A percentile compares a stretch with the other conserved stretches of the same genome.
Conservation (phyloP, 805 yeast genomes). For the Cyberlindnera subsufficiens region DNA sequence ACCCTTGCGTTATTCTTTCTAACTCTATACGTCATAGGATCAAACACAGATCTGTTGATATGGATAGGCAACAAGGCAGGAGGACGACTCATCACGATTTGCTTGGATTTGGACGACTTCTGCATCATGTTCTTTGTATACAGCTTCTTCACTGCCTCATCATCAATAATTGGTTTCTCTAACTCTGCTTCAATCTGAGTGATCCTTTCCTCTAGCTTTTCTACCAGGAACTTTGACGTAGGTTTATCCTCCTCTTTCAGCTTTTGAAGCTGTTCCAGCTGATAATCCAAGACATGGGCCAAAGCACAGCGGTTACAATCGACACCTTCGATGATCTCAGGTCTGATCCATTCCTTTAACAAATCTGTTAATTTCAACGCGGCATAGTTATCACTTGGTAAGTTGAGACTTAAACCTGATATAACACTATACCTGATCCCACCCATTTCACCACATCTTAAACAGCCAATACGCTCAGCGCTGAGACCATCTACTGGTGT, state of each 20-base stretch:
- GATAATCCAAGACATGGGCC: conserved; percentile 47
- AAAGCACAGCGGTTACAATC: conserved; percentile 93
- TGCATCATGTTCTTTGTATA: conserved; percentile 71
- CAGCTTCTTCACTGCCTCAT: conserved; percentile 66
- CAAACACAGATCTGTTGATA: conserved; percentile 90
- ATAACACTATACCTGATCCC: conserved; percentile 81
- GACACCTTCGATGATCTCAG: conserved; percentile 88
- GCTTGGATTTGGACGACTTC: conserved; percentile 79
- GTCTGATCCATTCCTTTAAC: conserved; percentile 60
- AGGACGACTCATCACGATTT: conserved; percentile 70
- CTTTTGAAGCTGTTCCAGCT: conserved; percentile 32
- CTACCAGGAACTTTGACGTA: conserved; percentile 23
- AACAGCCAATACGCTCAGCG: conserved; percentile 87
- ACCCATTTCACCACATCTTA: conserved; percentile 88
- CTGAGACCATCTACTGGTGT: conserved; percentile 92
- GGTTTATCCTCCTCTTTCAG: conserved; percentile 19
- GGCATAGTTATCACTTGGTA: conserved; percentile 46
- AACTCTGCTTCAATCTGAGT: conserved; percentile 48
- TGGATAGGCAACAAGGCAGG: conserved; percentile 83
- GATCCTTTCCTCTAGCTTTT: conserved; percentile 39
- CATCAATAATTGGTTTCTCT: conserved; percentile 63
- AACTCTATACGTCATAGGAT: conserved; percentile 75
- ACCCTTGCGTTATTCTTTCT: conserved; percentile 81
- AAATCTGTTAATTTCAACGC: conserved; percentile 44
- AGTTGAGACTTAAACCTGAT: conserved; percentile 65